phyloP scores from a whole-genome alignment of 78 protist genomes.

The Dictyostelium intermedium region DNA sequence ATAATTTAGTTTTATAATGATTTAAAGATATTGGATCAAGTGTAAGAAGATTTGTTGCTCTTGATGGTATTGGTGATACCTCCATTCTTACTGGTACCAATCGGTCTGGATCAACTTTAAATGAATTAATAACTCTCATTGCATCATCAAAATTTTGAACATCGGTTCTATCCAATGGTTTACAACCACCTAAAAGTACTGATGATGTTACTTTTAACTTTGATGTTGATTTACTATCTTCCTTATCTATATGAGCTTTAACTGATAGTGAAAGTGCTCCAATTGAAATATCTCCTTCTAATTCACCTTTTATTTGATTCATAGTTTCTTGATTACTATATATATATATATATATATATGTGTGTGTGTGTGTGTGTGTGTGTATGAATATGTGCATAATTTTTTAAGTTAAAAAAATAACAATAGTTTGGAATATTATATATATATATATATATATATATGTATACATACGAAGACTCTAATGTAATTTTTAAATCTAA shows the following conservation, averaged over 20 bases:
- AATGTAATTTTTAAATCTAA: neutral
- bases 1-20: neutral
- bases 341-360: conserved; percentile 4
- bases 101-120: neutral
- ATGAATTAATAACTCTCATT: neutral
- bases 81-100: conserved; percentile 1
- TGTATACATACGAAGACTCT: conserved; percentile 17
- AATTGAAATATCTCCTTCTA: neutral
- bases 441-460: too few relatives aligned
- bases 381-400: too few relatives aligned
- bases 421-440: too few relatives aligned
- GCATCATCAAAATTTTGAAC: neutral
- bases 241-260: neutral
- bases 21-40: neutral
- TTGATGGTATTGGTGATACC: neutral
- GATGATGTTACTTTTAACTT: neutral
- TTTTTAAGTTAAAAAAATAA: too few relatives aligned
- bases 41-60: neutral
- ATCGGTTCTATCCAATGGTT: neutral
- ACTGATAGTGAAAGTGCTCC: neutral
- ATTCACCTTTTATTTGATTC: neutral
- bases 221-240: neutral
- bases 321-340: neutral
- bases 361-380: too few relatives aligned
- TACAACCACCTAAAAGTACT: neutral